phyloP scores from a whole-genome alignment of 1,284 basidiomycete genomes.

The Boletus mariae region DNA sequence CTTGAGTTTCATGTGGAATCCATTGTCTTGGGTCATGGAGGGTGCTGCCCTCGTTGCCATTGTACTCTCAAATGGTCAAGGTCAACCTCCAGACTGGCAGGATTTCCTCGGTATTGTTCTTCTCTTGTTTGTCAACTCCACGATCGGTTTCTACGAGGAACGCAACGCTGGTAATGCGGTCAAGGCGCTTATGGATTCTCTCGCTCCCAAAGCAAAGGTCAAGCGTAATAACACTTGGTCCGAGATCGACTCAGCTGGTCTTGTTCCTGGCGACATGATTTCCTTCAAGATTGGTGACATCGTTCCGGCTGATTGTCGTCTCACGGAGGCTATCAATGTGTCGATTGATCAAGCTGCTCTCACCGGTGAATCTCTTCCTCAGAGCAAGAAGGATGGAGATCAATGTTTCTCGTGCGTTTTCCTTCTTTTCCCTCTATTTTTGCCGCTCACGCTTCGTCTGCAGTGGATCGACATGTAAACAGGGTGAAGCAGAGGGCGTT shows the following conservation, averaged over 20 bases:
- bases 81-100: slow-evolving; percentile 88
- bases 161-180: slow-evolving; percentile 96
- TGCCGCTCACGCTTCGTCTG: slow-evolving; percentile 8
- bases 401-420: slow-evolving; percentile 89
- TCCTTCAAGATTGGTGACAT: slow-evolving; percentile 98
- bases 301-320: slow-evolving; percentile 93
- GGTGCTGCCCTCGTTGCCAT: slow-evolving; percentile 96
- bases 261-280: slow-evolving; percentile 93
- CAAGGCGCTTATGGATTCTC: slow-evolving; percentile 98
- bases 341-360: slow-evolving; percentile 96
- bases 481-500: slow-evolving; percentile 95
- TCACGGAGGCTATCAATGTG: slow-evolving; percentile 92
- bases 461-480: slow-evolving; percentile 94
- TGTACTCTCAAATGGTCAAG: slow-evolving; percentile 90
- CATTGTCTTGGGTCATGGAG: slow-evolving; percentile 99
- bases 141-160: slow-evolving; percentile 98
- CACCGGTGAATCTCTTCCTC: slow-evolving; percentile 93
- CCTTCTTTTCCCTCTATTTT: neutral
- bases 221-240: slow-evolving; percentile 80
- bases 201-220: slow-evolving; percentile 94
- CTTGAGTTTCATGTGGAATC: slow-evolving; percentile 98
- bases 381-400: slow-evolving; percentile 86
- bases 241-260: slow-evolving; percentile 84
- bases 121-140: slow-evolving; percentile 91
- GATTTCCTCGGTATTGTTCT: slow-evolving; percentile 97